These are phyloP conservation scores for Salvia hispanica DNA, from an alignment of 257 asterid genomes.

Conservation along the genomic window DNA sequence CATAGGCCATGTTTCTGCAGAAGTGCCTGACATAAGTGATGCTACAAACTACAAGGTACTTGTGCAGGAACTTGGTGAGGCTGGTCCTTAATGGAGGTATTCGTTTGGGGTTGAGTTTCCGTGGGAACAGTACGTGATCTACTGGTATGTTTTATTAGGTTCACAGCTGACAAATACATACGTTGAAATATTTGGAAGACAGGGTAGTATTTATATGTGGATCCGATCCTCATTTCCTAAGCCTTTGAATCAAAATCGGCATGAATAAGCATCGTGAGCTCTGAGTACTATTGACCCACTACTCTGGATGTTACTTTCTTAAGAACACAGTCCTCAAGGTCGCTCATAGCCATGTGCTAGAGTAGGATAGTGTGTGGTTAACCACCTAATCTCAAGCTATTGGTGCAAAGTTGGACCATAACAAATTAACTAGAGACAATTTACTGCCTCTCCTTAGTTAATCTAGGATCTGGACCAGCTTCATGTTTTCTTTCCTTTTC, in stretches of 20 bases:
- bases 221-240: neutral
- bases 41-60: constrained; percentile 7
- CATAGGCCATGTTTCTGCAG: constrained; percentile 2
- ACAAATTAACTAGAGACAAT: neutral
- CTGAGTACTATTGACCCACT: constrained; percentile 4
- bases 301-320: neutral
- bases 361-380: neutral
- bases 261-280: too few species aligned
- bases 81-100: neutral
- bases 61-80: neutral
- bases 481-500: constrained; percentile 10
- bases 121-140: too few species aligned
- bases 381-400: constrained; percentile 12
- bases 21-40: neutral
- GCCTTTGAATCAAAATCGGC: too few species aligned
- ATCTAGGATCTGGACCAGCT: constrained; percentile 13
- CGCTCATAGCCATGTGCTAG: constrained; percentile 5
- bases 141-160: constrained; percentile 2
- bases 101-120: too few species aligned
- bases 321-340: neutral
- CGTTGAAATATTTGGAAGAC: neutral
- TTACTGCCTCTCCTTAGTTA: neutral
- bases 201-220: neutral
- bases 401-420: constrained; percentile 5
- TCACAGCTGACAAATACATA: constrained; percentile 11